These are phyloP conservation scores for Pseudisothecium myosuroides DNA, from an alignment of 225 moss, liverwort and hornwort genomes.

Conservation along the genomic window DNA sequence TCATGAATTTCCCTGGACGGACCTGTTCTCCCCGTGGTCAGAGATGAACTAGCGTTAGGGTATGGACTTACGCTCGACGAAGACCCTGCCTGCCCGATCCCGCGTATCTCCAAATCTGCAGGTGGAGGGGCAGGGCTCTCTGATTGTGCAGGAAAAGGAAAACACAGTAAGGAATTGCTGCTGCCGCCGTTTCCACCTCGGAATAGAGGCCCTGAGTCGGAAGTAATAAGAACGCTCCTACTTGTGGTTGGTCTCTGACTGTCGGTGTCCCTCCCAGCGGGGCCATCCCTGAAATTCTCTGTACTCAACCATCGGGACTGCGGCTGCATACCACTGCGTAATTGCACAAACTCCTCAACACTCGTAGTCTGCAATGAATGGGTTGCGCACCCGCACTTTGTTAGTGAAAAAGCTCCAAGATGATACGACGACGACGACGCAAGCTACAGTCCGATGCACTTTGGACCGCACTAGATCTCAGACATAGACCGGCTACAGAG, in stretches of 20 bases:
- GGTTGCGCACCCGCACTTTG: not conserved
- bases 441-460: not conserved
- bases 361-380: slow-evolving; percentile 8
- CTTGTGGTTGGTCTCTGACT: slow-evolving; percentile 1
- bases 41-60: not conserved
- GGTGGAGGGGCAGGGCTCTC: not conserved
- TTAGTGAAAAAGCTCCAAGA: not conserved
- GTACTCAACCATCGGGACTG: slow-evolving; percentile 6
- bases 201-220: not conserved
- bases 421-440: not conserved
- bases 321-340: slow-evolving; percentile 16
- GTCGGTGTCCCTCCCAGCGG: slow-evolving; percentile 2
- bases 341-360: slow-evolving; percentile 18
- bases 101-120: not conserved
- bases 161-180: not conserved
- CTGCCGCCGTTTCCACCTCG: slow-evolving; percentile 5
- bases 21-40: not conserved
- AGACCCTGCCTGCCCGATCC: slow-evolving; percentile 12
- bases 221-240: slow-evolving; percentile 2
- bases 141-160: slow-evolving; percentile 1
- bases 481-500: not conserved
- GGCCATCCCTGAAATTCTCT: slow-evolving; percentile 12
- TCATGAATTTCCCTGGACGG: slow-evolving; percentile 12
- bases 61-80: not conserved
- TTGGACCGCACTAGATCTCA: not conserved